Conservation (phyloP, 495 filamentous ascomycete species). For the Penicillium salamii region DNA sequence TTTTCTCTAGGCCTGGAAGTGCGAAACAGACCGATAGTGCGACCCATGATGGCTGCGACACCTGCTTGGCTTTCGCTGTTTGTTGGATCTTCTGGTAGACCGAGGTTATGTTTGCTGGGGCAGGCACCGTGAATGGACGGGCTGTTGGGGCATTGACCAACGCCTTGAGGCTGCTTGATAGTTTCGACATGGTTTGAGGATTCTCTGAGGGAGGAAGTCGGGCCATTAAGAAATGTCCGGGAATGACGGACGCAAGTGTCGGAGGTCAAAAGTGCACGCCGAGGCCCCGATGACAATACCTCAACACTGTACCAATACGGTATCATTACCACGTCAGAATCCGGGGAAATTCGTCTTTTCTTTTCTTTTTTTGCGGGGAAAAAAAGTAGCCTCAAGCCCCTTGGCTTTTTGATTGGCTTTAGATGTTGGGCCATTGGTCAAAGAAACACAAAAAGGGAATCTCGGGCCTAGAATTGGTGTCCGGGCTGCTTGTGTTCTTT, state of each 20-base stretch:
- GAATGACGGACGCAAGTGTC: neutral
- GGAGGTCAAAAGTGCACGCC: constrained; percentile 10
- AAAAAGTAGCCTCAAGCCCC: neutral
- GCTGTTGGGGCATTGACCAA: constrained; percentile 68
- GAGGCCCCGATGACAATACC: neutral
- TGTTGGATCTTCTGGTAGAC: constrained; percentile 59
- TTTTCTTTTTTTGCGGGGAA: neutral
- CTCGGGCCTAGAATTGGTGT: too few relatives aligned
- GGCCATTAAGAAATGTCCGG: constrained; percentile 2
- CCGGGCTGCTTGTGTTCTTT: too few relatives aligned
- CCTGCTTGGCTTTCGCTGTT: constrained; percentile 49
- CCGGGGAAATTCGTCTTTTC: neutral
- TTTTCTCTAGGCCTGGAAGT: neutral
- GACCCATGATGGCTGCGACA: constrained; percentile 62
- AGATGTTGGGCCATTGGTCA: too few relatives aligned
- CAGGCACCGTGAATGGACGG: constrained; percentile 63
- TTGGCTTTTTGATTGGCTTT: too few relatives aligned
- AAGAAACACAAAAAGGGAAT: too few relatives aligned
- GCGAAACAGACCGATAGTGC: constrained; percentile 53
- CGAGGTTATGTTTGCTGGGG: constrained; percentile 55
- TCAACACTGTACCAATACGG: neutral
- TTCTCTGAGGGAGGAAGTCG: neutral
- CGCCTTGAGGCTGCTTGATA: constrained; percentile 64
- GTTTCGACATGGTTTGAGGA: constrained; percentile 56
- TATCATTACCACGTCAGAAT: neutral